Evolutionary conservation across 2,329 filamentous ascomycete species (phyloP).

Genomic region (Drechslerella stenobrocha): DNA sequence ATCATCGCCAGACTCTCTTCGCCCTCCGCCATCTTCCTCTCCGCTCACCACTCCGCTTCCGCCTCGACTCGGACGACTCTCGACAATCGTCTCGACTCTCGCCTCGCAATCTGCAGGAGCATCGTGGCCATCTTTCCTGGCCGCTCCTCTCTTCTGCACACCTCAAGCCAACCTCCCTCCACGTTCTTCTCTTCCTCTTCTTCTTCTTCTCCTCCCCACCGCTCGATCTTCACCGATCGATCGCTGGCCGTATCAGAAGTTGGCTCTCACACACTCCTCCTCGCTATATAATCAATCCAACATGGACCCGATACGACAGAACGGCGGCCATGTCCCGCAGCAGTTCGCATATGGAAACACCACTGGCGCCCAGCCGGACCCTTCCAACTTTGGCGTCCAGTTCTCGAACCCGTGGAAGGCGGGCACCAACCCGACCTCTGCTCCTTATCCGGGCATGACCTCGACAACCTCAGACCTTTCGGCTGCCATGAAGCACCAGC

Average conservation of each 20-base stretch:
- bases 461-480: slow-evolving; percentile 22
- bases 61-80: no score
- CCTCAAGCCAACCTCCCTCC: background rate
- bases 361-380: slow-evolving; percentile 10
- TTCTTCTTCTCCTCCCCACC: slow-evolving; percentile 8
- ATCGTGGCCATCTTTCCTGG: slow-evolving; percentile 18
- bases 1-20: slow-evolving; percentile 22
- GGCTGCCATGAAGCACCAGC: slow-evolving; percentile 7
- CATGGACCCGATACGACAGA: slow-evolving; percentile 43
- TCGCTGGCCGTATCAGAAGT: background rate
- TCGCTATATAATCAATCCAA: background rate
- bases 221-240: slow-evolving; percentile 45
- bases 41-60: no score
- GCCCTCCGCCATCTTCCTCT: no score
- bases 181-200: background rate
- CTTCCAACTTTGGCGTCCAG: slow-evolving; percentile 27
- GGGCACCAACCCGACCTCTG: slow-evolving; percentile 24
- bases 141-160: background rate
- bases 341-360: slow-evolving; percentile 17
- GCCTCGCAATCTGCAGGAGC: slow-evolving; percentile 9
- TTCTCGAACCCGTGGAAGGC: slow-evolving; percentile 46
- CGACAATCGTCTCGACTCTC: slow-evolving; percentile 11
- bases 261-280: slow-evolving; percentile 3
- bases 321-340: slow-evolving; percentile 19
- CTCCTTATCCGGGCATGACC: slow-evolving; percentile 27